These are phyloP conservation scores for Funneliformis mosseae DNA, from an alignment of 192 early-diverging fungal genomes.

Conservation along the genomic window DNA sequence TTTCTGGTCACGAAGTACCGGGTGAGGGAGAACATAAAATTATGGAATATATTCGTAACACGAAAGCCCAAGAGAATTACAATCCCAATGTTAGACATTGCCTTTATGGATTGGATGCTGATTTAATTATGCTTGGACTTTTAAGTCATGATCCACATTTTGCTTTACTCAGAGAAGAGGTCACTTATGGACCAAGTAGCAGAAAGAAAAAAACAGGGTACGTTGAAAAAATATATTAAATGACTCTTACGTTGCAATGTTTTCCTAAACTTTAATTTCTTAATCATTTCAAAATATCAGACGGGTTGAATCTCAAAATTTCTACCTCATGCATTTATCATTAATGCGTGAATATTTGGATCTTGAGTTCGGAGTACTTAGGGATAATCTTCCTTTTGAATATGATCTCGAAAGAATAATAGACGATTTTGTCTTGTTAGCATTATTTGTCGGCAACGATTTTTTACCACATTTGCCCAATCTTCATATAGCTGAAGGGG, in stretches of 20 bases:
- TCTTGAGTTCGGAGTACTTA: slow-evolving; percentile 74
- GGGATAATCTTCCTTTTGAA: slow-evolving; percentile 55
- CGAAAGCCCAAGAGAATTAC: slow-evolving; percentile 80
- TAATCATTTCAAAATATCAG: slow-evolving; percentile 20
- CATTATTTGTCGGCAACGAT: slow-evolving; percentile 97
- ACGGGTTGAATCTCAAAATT: slow-evolving; percentile 57
- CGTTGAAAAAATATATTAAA: neutral
- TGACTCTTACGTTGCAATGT: neutral
- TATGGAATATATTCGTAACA: slow-evolving; percentile 96
- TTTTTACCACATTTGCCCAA: slow-evolving; percentile 94
- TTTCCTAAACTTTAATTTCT: neutral
- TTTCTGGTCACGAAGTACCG: slow-evolving; percentile 93
- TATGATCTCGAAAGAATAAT: slow-evolving; percentile 92
- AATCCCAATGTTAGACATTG: slow-evolving; percentile 90
- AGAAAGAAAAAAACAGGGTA: slow-evolving; percentile 55
- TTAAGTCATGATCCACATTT: slow-evolving; percentile 97
- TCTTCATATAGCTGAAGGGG: slow-evolving; percentile 93
- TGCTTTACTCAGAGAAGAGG: slow-evolving; percentile 94
- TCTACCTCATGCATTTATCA: slow-evolving; percentile 82
- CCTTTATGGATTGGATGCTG: slow-evolving; percentile 97
- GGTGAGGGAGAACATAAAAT: slow-evolving; percentile 99
- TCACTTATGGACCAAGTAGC: slow-evolving; percentile 66
- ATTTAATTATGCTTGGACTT: slow-evolving; percentile 96
- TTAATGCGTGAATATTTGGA: slow-evolving; percentile 92
- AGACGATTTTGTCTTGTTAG: slow-evolving; percentile 94